phyloP scores from a whole-genome alignment of 192 early-diverging fungal species.

The Backusella australiensis region DNA sequence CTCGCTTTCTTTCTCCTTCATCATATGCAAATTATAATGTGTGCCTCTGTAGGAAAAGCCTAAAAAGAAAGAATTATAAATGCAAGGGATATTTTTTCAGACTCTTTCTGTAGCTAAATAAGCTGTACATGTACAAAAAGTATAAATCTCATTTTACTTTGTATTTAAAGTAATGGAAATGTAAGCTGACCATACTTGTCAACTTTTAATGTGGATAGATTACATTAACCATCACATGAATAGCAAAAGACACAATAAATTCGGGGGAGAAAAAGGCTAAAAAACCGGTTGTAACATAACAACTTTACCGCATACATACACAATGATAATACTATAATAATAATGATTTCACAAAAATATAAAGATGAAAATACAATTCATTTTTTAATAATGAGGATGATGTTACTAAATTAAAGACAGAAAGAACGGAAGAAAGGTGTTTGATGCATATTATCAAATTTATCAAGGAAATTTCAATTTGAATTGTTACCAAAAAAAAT shows the following conservation, averaged over 20 bases:
- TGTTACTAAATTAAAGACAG: neutral
- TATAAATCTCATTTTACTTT: neutral
- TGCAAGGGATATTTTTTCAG: neutral
- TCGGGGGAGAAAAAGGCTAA: neutral
- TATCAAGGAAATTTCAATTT: neutral
- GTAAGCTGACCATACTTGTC: neutral
- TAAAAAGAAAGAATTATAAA: neutral
- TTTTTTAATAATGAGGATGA: neutral
- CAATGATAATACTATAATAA: neutral
- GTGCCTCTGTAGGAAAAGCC: neutral
- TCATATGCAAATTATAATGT: neutral
- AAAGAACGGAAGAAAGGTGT: neutral
- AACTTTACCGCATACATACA: neutral
- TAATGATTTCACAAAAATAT: neutral
- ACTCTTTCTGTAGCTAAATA: conserved; percentile 1
- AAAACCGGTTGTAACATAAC: neutral
- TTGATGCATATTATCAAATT: neutral
- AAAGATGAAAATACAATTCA: neutral
- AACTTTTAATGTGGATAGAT: conserved; percentile 2
- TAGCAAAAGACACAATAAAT: neutral
- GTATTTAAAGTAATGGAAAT: neutral
- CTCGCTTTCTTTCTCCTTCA: neutral
- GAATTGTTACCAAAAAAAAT: neutral
- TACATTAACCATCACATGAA: neutral
- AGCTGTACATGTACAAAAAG: neutral